Conservation (phyloP, 306 rosid species). For the Glycine soja region DNA sequence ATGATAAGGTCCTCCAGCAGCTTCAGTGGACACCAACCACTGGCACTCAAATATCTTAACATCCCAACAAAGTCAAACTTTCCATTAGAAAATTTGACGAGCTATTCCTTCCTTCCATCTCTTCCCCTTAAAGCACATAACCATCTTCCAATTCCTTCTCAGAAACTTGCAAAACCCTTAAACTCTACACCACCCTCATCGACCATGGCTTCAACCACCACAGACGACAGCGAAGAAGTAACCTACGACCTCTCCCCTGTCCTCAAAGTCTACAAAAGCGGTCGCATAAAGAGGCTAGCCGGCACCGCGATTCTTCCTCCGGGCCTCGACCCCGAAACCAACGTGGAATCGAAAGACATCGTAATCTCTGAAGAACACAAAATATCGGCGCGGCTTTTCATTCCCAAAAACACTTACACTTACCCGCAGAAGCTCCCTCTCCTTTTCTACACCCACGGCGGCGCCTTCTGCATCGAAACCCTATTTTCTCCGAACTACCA, state of each 20-base stretch:
- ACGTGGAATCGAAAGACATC: constrained; percentile 70
- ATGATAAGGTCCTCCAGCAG: constrained; percentile 4
- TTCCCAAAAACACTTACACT: constrained; percentile 48
- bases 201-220: constrained; percentile 51
- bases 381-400: constrained; percentile 64
- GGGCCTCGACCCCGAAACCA: constrained; percentile 53
- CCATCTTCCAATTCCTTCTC: constrained; percentile 3
- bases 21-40: background rate
- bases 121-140: background rate
- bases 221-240: constrained; percentile 24
- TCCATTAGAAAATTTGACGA: too few species aligned
- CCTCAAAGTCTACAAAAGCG: constrained; percentile 67
- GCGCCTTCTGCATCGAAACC: constrained; percentile 69
- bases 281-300: constrained; percentile 54
- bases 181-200: background rate
- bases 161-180: background rate
- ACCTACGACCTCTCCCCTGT: constrained; percentile 59
- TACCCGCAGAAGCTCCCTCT: constrained; percentile 66
- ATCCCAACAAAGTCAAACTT: constrained; percentile 11
- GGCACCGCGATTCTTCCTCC: constrained; percentile 57
- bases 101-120: background rate
- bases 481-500: constrained; percentile 67
- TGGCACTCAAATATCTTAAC: background rate
- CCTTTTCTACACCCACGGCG: constrained; percentile 72
- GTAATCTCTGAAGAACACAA: constrained; percentile 59